Evolutionary conservation across 108 stramenopile species (phyloP).

Genomic region (Cylindrotheca closterium): DNA sequence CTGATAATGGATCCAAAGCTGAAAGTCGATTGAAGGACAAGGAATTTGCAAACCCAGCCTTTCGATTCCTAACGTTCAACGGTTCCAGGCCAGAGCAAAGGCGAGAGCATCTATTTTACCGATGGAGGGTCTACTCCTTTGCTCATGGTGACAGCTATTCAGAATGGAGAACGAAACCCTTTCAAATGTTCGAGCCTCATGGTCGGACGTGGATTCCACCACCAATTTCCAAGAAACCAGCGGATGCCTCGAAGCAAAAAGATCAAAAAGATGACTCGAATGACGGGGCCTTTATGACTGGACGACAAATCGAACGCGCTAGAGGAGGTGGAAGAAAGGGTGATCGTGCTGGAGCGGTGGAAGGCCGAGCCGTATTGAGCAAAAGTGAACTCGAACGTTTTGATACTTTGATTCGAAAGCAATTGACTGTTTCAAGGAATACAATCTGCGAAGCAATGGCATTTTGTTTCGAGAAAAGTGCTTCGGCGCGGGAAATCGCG

Average conservation of each 20-base stretch:
- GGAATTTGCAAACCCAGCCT: background rate
- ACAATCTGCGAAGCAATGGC: conserved; percentile 83
- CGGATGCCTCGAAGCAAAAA: conserved; percentile 34
- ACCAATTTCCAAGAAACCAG: conserved; percentile 40
- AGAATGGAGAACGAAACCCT: conserved; percentile 67
- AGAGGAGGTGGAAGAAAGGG: conserved; percentile 10
- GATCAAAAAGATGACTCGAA: conserved; percentile 36
- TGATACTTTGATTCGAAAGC: conserved; percentile 44
- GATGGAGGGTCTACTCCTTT: conserved; percentile 79
- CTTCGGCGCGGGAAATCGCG: conserved; percentile 62
- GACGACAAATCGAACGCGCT: conserved; percentile 58
- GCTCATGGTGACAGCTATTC: conserved; percentile 57
- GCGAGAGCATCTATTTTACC: conserved; percentile 57
- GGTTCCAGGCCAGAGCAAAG: background rate
- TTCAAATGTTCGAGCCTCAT: conserved; percentile 57
- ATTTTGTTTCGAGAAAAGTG: conserved; percentile 84
- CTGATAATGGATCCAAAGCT: background rate
- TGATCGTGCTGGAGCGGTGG: conserved; percentile 11
- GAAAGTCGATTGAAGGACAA: background rate
- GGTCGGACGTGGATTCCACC: conserved; percentile 68
- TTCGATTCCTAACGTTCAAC: background rate
- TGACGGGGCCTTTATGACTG: conserved; percentile 44
- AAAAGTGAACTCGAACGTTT: conserved; percentile 53
- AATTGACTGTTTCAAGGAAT: conserved; percentile 54
- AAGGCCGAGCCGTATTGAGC: conserved; percentile 47